Evolutionary conservation across 306 rosid genomes (phyloP).

Genomic region (Begonia fuchsioides): DNA sequence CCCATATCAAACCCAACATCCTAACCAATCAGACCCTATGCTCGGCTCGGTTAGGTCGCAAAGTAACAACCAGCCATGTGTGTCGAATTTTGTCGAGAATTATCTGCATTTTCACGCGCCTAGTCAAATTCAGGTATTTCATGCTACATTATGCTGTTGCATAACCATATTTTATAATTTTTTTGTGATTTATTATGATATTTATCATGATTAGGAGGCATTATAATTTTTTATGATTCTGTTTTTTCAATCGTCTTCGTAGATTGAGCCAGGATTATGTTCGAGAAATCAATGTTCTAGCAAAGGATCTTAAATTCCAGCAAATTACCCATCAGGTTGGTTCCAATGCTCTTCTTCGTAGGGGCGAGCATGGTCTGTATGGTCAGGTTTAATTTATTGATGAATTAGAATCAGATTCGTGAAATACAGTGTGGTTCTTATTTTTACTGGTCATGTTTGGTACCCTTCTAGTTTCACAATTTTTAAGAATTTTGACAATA

Average conservation of each 20-base stretch:
- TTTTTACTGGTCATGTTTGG: no score
- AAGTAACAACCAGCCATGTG: constrained; percentile 25
- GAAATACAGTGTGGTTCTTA: no score
- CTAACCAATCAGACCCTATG: constrained; percentile 32
- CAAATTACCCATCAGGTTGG: constrained; percentile 39
- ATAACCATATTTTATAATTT: no score
- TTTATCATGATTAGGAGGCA: neutral
- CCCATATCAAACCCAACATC: constrained; percentile 30
- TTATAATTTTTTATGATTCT: constrained; percentile 4
- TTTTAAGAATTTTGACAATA: no score
- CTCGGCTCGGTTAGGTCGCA: constrained; percentile 20
- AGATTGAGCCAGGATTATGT: constrained; percentile 37
- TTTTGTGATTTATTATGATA: no score
- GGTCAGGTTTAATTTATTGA: no score
- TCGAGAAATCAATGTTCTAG: constrained; percentile 27
- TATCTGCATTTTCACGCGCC: constrained; percentile 47
- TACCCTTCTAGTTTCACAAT: no score
- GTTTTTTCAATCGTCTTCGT: constrained; percentile 9
- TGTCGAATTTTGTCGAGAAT: constrained; percentile 37
- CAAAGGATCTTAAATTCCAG: constrained; percentile 29
- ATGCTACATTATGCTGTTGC: neutral
- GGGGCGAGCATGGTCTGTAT: no score
- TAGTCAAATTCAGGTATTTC: constrained; percentile 47
- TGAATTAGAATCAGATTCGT: no score
- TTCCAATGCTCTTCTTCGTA: neutral